Percentiles rank a stretch among this genome's conserved stretches.
phyloP scores from a whole-genome alignment of 768 basidiomycete genomes.

The Podaxis carcinomalis region DNA sequence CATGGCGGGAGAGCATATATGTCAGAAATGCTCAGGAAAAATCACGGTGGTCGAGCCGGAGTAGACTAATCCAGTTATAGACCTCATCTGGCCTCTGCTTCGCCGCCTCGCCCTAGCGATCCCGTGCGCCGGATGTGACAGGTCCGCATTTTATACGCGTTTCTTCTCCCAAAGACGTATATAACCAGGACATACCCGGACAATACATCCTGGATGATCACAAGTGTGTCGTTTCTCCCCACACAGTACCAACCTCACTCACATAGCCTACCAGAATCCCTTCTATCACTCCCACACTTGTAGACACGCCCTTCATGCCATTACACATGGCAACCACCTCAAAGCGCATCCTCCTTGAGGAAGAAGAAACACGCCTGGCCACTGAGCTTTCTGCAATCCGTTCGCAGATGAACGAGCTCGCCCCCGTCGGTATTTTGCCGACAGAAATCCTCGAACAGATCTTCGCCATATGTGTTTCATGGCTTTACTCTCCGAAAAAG shows the following conservation, averaged over 20 bases:
- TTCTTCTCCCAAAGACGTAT: background rate
- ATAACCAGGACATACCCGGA: background rate
- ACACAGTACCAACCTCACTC: background rate
- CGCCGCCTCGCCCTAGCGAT: background rate
- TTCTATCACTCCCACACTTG: background rate
- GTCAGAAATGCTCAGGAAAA: background rate
- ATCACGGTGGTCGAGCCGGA: background rate
- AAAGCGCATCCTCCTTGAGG: conserved; percentile 16
- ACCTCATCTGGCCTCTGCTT: background rate
- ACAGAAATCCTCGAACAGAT: conserved; percentile 36
- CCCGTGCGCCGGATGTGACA: background rate
- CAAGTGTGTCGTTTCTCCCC: background rate
- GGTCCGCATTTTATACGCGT: background rate
- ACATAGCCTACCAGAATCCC: background rate
- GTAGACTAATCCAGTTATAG: background rate
- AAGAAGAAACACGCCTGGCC: conserved; percentile 24
- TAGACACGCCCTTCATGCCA: background rate
- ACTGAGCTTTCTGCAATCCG: conserved; percentile 24
- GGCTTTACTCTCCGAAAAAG: conserved; percentile 27
- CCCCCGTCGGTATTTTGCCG: conserved; percentile 30
- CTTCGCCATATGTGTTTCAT: conserved; percentile 32
- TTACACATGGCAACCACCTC: background rate
- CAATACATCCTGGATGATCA: background rate
- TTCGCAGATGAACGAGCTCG: conserved; percentile 21
- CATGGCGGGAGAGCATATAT: background rate